Base-by-base conservation (phyloP, 179 eudicot species). In the Monotropa hypopitys region DNA sequence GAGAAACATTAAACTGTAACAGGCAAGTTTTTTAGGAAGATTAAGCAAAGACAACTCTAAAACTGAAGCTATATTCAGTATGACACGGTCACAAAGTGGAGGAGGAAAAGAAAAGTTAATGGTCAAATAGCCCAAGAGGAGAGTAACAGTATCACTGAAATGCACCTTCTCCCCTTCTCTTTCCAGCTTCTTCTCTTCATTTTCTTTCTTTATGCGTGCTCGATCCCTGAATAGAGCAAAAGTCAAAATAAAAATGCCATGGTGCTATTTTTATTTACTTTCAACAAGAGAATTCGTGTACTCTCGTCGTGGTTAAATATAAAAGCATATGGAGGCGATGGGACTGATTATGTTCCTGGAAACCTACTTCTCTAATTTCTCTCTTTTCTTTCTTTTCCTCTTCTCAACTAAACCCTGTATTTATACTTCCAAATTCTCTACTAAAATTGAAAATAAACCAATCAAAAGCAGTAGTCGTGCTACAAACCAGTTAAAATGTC, bases 81-180 rank as follows among this genome's bases (percentile, higher is more conserved):
- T 38, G 12, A 11, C 56, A 68, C 26, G 45, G 0, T 53, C 50
- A 6, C 47, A 33, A 33, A 21, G 16, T 67, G 38, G 12, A 67
- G 38, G 43, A 13, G 26, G 43, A 32, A 47, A 72, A 1, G 15
- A 51, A 61, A 61, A 21, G 0, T 12, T 8, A 40, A 18, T 46
- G 45, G 47, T 50, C 18, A 61, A 80, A 49, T 53, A 57, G 70
- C 13, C 8, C 43, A 73, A 65, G 21, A 11, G 62, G 38, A 57
- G 54, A 61, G 32, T 4, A 51, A 54, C 18, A 18, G 49, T 9
- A 62, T 21, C 63, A 67, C 35, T 50, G n/a, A 15, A 78, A 54
- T 54, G 7, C 84, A 93, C 98, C 96, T 88, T 91, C 80, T 87
- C 96, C 43, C 83, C 81, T 80, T 79, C 84, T 78, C 81, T 86